Evolutionary conservation across 352 stramenopile species (phyloP).

Genomic region (Globisporangium cylindrosporum): DNA sequence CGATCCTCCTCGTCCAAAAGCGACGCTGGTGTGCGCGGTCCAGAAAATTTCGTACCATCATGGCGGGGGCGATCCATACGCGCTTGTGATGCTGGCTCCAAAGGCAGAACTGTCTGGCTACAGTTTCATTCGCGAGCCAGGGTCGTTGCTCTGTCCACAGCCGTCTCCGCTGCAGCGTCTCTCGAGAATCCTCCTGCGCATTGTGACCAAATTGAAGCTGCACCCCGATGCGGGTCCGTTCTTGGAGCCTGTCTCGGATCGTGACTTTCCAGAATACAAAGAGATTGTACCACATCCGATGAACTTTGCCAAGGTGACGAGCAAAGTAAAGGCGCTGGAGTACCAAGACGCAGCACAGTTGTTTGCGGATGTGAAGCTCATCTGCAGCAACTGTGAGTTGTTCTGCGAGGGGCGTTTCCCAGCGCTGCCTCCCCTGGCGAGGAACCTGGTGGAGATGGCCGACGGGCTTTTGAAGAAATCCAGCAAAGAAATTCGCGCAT

Average conservation of each 20-base stretch:
- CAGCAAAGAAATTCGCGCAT: conserved; percentile 59
- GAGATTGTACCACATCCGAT: conserved; percentile 77
- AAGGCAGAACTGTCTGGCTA: conserved; percentile 28
- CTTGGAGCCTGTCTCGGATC: conserved; percentile 71
- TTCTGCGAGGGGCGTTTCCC: conserved; percentile 83
- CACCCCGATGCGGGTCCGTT: conserved; percentile 67
- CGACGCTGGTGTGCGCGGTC: conserved; percentile 62
- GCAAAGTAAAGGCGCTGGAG: conserved; percentile 50
- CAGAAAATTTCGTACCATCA: conserved; percentile 73
- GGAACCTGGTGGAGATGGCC: conserved; percentile 65
- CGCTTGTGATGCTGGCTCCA: conserved; percentile 51
- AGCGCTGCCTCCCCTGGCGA: conserved; percentile 64
- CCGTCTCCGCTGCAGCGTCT: conserved; percentile 60
- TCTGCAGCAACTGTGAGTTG: conserved; percentile 73
- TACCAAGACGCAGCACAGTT: conserved; percentile 58
- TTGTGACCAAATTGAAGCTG: conserved; percentile 60
- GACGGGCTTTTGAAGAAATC: conserved; percentile 69
- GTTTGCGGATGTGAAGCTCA: conserved; percentile 63
- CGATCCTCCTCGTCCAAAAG: conserved; percentile 41
- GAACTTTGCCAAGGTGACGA: conserved; percentile 58
- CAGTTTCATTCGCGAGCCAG: conserved; percentile 29
- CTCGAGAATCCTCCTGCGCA: conserved; percentile 54
- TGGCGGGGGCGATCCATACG: conserved; percentile 79
- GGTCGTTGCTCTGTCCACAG: conserved; percentile 51
- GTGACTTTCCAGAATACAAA: conserved; percentile 84